Percentiles rank a stretch among this genome's conserved stretches.
phyloP scores from a whole-genome alignment of 2,329 filamentous ascomycete genomes.

The Epichloe hybrida region DNA sequence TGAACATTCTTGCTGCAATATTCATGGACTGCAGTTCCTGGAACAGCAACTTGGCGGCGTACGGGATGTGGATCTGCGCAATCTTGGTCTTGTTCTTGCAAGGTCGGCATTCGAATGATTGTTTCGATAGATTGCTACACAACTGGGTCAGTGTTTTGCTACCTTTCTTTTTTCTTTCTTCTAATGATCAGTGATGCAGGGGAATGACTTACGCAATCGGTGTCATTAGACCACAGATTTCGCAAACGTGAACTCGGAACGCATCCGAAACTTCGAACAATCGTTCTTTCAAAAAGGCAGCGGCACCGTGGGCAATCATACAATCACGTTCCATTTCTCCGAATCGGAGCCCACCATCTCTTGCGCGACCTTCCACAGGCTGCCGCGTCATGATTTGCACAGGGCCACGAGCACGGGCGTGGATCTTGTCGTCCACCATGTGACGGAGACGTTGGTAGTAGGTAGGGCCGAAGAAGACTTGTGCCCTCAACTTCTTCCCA shows the following conservation, averaged over 20 bases:
- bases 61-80: constrained; percentile 93
- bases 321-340: constrained; percentile 99
- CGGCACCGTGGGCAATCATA: constrained; percentile 99
- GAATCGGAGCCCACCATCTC: constrained; percentile 96
- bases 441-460: constrained; percentile 98
- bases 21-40: constrained; percentile 98
- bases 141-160: constrained; percentile 19
- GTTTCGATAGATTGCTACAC: constrained; percentile 76
- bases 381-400: constrained; percentile 96
- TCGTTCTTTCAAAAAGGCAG: constrained; percentile 92
- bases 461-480: constrained; percentile 93
- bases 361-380: constrained; percentile 93
- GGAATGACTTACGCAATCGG: constrained; percentile 75
- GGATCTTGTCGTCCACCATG: constrained; percentile 99
- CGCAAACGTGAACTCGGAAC: constrained; percentile 95
- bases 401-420: constrained; percentile 91
- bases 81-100: constrained; percentile 99
- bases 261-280: constrained; percentile 96
- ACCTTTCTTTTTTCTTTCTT: not conserved
- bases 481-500: constrained; percentile 79
- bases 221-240: constrained; percentile 97
- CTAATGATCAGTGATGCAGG: not conserved
- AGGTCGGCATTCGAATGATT: constrained; percentile 89
- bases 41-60: constrained; percentile 95
- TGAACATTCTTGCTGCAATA: constrained; percentile 95